Base-by-base conservation (phyloP, 148 eudicot genomes). In the Rhododendron ferrugineum region DNA sequence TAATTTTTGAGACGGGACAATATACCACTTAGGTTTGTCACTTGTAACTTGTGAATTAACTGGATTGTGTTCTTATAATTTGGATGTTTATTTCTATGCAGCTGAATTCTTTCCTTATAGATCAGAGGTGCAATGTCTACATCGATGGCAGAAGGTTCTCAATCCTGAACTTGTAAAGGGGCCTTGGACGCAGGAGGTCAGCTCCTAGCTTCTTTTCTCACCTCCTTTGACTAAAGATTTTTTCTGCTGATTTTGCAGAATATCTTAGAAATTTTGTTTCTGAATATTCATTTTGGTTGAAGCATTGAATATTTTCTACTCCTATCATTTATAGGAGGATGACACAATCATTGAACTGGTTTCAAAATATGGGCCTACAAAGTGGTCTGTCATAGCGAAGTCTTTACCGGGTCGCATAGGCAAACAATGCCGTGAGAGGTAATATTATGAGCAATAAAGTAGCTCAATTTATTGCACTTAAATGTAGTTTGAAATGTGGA, bases 371-470 rank as follows among this genome's bases (percentile, higher is more conserved):
- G 99, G 99, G 76, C 95, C 99, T 56, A 89, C 95, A 82, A 96
- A 95, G 90, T 96, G 99, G 99, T 96, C 99, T 84, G 89, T 95
- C 85, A 96, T 96, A 62, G 95, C 99, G 23, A 95, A 94, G 89
- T 92, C 95, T 82, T 89, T 96, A 88, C 92, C 98, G 3, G 99
- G 99, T 86, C 98, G 99, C 85, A 96, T 96, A 42, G 99, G 99
- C 87, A 96, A 96, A 85, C 99, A 96, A 85, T 96, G 99, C 81
- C 98, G 99, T 84, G 99, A 96, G 84, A 93, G 99, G 99, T 96
- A 93, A 81, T 34, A 78, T 74, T 49, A 80, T 42, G 20, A 54
- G 36, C 4, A 1, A 34, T 30, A 36, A 58, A 36, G 22, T 32
- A 52, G 14, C 22, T 15, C 28, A 4, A 78, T 28, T 26, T 79